A percentile compares a stretch with the other conserved stretches of the same genome.
These are phyloP conservation scores for Beauveria asiatica DNA, from an alignment of 2,329 filamentous ascomycete species.

Conservation along the genomic window DNA sequence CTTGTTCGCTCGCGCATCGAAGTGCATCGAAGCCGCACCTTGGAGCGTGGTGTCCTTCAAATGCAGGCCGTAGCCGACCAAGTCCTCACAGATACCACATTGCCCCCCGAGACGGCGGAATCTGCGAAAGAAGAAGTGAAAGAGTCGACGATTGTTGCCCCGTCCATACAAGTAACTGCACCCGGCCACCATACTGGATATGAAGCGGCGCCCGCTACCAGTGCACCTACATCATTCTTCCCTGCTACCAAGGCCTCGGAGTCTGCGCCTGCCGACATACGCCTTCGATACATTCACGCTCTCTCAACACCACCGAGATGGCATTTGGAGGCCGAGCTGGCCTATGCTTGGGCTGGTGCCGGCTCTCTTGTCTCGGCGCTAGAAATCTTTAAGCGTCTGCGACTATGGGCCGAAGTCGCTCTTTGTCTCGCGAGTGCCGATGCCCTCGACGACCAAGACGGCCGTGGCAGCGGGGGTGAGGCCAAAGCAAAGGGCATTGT, in stretches of 20 bases:
- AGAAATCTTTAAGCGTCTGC: constrained; percentile 88
- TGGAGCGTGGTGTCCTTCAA: constrained; percentile 84
- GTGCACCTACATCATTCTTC: constrained; percentile 66
- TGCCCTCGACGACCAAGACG: constrained; percentile 49
- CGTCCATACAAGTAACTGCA: constrained; percentile 36
- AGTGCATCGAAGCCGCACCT: constrained; percentile 73
- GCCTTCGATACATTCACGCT: constrained; percentile 76
- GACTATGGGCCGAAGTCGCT: constrained; percentile 91
- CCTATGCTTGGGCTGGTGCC: constrained; percentile 81
- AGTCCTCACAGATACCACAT: constrained; percentile 73
- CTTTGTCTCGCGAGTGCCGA: constrained; percentile 67
- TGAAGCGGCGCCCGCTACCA: constrained; percentile 13
- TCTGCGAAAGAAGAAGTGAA: constrained; percentile 19
- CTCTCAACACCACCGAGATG: constrained; percentile 79
- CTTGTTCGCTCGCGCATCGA: constrained; percentile 87
- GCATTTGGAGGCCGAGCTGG: constrained; percentile 90
- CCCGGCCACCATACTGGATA: constrained; percentile 23
- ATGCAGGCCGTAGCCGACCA: constrained; percentile 94
- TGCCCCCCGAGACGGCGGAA: constrained; percentile 23
- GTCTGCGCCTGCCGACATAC: constrained; percentile 66
- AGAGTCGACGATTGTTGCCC: constrained; percentile 27
- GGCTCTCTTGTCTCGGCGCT: constrained; percentile 84
- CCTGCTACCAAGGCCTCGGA: constrained; percentile 68
- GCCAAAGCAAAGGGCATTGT: constrained; percentile 73
- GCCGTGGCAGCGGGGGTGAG: constrained; percentile 52